Conservation (phyloP, 495 filamentous ascomycete species). For the Parmelia sp. region DNA sequence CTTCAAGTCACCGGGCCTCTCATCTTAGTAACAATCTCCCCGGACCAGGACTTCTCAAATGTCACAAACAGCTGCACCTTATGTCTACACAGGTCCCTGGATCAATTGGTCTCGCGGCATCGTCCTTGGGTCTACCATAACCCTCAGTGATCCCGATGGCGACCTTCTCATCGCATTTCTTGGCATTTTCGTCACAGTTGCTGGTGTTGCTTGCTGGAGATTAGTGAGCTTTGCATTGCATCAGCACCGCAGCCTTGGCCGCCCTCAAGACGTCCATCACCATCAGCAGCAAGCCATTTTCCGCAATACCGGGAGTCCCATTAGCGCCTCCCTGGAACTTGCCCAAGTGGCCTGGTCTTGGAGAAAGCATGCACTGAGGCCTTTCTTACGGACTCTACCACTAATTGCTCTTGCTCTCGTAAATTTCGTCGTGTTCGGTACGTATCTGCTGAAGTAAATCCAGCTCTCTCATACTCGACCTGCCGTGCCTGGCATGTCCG, state of each 20-base stretch:
- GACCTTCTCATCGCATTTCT: conserved; percentile 39
- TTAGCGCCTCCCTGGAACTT: conserved; percentile 28
- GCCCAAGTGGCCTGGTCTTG: conserved; percentile 28
- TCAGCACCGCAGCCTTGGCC: conserved; percentile 26
- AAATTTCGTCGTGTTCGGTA: conserved; percentile 28
- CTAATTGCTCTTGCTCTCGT: conserved; percentile 31
- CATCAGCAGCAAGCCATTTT: conserved; percentile 37
- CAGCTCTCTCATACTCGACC: neutral
- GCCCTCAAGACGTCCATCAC: conserved; percentile 25
- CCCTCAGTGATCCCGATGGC: conserved; percentile 31
- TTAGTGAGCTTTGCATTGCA: conserved; percentile 38
- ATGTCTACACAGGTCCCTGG: conserved; percentile 37
- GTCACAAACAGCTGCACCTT: conserved; percentile 19
- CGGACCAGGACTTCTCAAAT: conserved; percentile 4
- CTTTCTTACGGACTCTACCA: conserved; percentile 29
- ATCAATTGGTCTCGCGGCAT: conserved; percentile 39
- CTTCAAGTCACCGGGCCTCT: too few species aligned
- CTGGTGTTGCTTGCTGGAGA: conserved; percentile 36
- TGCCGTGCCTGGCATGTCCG: neutral
- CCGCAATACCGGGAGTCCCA: conserved; percentile 30
- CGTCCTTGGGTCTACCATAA: conserved; percentile 39
- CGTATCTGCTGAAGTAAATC: neutral
- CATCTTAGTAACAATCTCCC: neutral
- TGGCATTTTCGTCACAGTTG: conserved; percentile 35
- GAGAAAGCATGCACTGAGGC: conserved; percentile 26